These are phyloP conservation scores for Entomophthora muscae DNA, from an alignment of 371 early-diverging fungal species.

Conservation along the genomic window DNA sequence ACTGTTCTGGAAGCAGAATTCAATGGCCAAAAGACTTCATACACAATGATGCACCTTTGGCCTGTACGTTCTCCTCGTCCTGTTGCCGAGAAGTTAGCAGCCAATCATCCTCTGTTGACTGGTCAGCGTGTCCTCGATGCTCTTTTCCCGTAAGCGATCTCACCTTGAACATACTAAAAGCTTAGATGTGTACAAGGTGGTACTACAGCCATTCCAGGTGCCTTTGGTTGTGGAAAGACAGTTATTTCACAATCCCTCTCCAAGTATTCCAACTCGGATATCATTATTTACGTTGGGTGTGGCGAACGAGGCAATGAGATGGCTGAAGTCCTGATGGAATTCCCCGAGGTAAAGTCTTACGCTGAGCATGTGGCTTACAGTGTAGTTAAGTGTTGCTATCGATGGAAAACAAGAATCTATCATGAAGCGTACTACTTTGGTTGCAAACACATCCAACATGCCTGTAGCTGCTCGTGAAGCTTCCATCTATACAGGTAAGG, in stretches of 20 bases:
- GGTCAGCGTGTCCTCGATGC: conserved; percentile 99
- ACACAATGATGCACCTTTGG: conserved; percentile 97
- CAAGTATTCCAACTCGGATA: conserved; percentile 99
- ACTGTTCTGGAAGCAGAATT: conserved; percentile 90
- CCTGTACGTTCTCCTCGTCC: conserved; percentile 99
- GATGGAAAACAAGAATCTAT: conserved; percentile 93
- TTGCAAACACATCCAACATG: conserved; percentile 99
- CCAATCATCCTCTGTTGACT: conserved; percentile 94
- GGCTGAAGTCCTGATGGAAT: conserved; percentile 99
- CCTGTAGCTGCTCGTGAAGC: conserved; percentile 99
- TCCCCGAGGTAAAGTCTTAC: conserved; percentile 61
- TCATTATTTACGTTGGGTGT: conserved; percentile 98
- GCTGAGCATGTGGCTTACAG: not conserved
- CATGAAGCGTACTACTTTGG: conserved; percentile 99
- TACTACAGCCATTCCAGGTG: conserved; percentile 99
- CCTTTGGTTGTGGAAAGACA: conserved; percentile 99
- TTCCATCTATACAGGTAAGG: conserved; percentile 96
- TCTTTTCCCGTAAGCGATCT: conserved; percentile 77
- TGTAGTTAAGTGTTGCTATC: conserved; percentile 68
- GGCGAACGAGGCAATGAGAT: conserved; percentile 99
- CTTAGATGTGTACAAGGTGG: conserved; percentile 96
- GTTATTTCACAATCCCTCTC: conserved; percentile 99
- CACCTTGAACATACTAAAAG: not conserved
- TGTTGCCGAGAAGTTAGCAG: conserved; percentile 89
- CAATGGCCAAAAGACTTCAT: conserved; percentile 68